Evolutionary conservation across 148 eudicot species (phyloP).

Genomic region (Heliosperma pusillum): DNA sequence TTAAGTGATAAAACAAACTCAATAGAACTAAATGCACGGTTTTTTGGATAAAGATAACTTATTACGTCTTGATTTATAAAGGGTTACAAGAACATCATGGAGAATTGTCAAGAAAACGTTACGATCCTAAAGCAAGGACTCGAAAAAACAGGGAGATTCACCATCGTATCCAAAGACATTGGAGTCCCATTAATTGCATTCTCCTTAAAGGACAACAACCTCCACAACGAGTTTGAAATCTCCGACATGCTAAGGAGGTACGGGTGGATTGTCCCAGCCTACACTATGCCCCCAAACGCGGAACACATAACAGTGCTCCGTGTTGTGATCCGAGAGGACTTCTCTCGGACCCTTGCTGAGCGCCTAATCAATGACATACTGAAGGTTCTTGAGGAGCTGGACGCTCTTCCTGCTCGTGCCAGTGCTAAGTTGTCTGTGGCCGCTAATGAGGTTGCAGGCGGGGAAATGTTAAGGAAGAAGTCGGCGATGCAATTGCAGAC

Average conservation of each 20-base stretch:
- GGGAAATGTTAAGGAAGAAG: conserved; percentile 31
- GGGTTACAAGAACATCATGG: conserved; percentile 82
- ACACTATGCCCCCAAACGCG: conserved; percentile 77
- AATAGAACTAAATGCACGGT: no score
- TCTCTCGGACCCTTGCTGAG: conserved; percentile 70
- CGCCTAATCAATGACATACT: conserved; percentile 48
- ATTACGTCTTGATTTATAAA: conserved; percentile 16
- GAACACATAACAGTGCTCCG: conserved; percentile 61
- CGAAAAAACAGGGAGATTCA: conserved; percentile 55
- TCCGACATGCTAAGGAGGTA: conserved; percentile 56
- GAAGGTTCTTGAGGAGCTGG: conserved; percentile 61
- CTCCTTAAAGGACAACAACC: conserved; percentile 59
- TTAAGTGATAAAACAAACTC: no score
- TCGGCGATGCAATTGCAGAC: conserved; percentile 40
- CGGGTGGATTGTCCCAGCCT: conserved; percentile 79
- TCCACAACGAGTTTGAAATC: conserved; percentile 62
- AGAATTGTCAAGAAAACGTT: conserved; percentile 65
- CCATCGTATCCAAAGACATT: conserved; percentile 54
- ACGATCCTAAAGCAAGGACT: conserved; percentile 41
- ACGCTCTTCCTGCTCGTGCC: conserved; percentile 42
- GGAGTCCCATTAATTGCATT: conserved; percentile 79
- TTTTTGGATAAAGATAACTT: no score
- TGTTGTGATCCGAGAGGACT: conserved; percentile 70
- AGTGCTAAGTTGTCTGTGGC: conserved; percentile 37
- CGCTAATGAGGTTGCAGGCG: not conserved